These are phyloP conservation scores for Lomentospora prolificans DNA, from an alignment of 2,329 filamentous ascomycete species.

Conservation along the genomic window DNA sequence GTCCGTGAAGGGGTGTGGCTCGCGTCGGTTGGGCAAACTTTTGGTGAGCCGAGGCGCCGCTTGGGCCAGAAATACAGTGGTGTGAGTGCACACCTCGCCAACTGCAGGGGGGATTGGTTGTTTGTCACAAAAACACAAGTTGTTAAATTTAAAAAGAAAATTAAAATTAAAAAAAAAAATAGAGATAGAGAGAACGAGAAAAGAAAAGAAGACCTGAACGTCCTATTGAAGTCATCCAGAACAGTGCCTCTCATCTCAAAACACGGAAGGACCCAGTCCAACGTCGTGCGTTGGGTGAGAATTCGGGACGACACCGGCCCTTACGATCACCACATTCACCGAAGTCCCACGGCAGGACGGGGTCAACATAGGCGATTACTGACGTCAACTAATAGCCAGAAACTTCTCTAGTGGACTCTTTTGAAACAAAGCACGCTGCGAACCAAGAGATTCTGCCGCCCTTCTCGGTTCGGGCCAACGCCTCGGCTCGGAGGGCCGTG, in stretches of 20 bases:
- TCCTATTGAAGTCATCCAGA: background rate
- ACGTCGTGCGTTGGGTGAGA: too few relatives aligned
- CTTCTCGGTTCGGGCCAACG: background rate
- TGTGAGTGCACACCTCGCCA: background rate
- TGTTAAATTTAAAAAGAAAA: too few relatives aligned
- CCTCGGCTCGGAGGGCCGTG: conserved; percentile 1
- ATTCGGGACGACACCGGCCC: too few relatives aligned
- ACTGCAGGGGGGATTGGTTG: background rate
- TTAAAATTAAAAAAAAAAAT: too few relatives aligned
- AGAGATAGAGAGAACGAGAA: too few relatives aligned
- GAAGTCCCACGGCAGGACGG: background rate
- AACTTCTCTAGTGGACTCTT: background rate
- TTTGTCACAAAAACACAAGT: background rate
- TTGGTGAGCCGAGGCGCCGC: too few relatives aligned
- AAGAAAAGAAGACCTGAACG: background rate
- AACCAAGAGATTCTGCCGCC: background rate
- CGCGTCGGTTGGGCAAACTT: too few relatives aligned
- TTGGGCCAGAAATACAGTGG: background rate
- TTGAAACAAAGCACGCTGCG: too few relatives aligned
- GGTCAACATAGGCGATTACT: background rate
- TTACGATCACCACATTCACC: background rate
- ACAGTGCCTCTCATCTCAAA: too few relatives aligned
- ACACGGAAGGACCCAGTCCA: too few relatives aligned
- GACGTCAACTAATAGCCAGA: background rate
- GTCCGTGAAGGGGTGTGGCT: too few relatives aligned